Evolutionary conservation across 768 basidiomycete species (phyloP), one percentile per base, ranked within the genome.

Genomic region (Podaxis sp.): DNA sequence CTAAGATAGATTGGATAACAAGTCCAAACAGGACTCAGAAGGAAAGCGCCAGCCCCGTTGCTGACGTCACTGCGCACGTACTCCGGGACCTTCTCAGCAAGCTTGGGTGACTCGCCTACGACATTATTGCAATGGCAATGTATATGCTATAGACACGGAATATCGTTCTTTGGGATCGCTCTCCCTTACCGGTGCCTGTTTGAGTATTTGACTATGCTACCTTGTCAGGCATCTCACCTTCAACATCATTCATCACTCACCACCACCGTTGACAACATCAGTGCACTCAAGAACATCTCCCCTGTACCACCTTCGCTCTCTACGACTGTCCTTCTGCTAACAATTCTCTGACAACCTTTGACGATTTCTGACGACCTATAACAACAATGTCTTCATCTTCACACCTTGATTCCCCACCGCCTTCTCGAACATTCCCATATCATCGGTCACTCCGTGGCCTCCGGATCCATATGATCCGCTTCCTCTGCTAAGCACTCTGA

Each of bases 391-490:
- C 37, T 37, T 61, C 60, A 24, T 22, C 48, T n/a, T 3, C 48
- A 53, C 50, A 38, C 33, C 51, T 44, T 22, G 52, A 55, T 55
- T 55, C 60, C n/a, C 59, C 51, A 24, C 59, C 26, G 3, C 51
- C 51, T 22, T 46, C 60, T 28, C 52, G 53, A 20, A 36, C 41
- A 11, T 20, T 54, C 12, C 44, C 53, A 20, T 37, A 54, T 44
- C 58, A 36, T 48, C 56, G 41, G 26, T 33, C 64, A 4, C 48
- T 24, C 87, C 87, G 59, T 87, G 87, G 87, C 87, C 87, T 55
- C 87, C 87, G 64, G 83, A 87, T 67, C 78, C 79, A 22, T 78
- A 80, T 65, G 80, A 83, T 62, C 78, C 81, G 11, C 69, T 76
- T 56, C 77, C 79, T 41, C 37, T 65, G 60, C 11, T 62, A 66